Evolutionary conservation across 176 grass and related monocot species (phyloP).

Genomic region (Panicum miliaceum): DNA sequence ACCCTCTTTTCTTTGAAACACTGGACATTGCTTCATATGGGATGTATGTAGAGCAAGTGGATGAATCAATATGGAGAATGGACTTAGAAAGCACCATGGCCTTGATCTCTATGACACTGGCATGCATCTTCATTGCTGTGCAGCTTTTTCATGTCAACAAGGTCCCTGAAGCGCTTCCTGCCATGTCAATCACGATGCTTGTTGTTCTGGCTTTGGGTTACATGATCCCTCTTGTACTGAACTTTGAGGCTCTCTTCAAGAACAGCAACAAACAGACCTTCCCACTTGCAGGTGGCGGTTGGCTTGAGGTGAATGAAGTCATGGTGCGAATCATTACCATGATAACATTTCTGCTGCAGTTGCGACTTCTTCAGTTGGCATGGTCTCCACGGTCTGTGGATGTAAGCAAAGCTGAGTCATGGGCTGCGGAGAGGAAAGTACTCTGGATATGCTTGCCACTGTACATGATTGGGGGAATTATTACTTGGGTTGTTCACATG

Average conservation of each 20-base stretch:
- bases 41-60: constrained; percentile 48
- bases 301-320: constrained; percentile 83
- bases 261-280: constrained; percentile 61
- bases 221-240: constrained; percentile 81
- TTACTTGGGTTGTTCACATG: constrained; percentile 63
- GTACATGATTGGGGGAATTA: constrained; percentile 73
- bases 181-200: constrained; percentile 88
- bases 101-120: constrained; percentile 72
- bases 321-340: constrained; percentile 78
- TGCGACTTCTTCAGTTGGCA: constrained; percentile 81
- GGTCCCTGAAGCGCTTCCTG: constrained; percentile 54
- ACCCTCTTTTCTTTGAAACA: constrained; percentile 76
- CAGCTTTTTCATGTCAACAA: constrained; percentile 82
- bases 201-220: constrained; percentile 64
- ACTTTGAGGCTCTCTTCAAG: constrained; percentile 79
- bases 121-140: constrained; percentile 65
- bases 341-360: constrained; percentile 70
- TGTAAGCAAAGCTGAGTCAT: constrained; percentile 52
- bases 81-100: constrained; percentile 82
- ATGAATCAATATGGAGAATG: constrained; percentile 73
- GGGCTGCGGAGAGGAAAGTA: constrained; percentile 82
- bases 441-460: constrained; percentile 73
- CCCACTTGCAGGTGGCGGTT: constrained; percentile 55
- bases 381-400: constrained; percentile 73
- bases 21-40: constrained; percentile 57